Conservation (phyloP, 2,329 filamentous ascomycete species). For the Dryadomyces sulphureus region DNA sequence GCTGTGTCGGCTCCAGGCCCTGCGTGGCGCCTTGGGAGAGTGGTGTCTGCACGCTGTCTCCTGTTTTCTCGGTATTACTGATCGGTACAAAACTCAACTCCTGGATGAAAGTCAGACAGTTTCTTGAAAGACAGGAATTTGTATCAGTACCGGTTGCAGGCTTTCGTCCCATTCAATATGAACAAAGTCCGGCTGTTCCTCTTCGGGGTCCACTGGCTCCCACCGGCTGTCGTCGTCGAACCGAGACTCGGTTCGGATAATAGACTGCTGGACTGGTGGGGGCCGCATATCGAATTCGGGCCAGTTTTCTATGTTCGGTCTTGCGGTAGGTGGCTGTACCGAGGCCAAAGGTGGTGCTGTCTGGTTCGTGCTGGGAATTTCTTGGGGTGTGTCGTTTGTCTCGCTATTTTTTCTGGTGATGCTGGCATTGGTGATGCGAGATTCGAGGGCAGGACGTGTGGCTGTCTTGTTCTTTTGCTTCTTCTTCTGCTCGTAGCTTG, state of each 20-base stretch:
- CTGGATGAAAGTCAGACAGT: neutral
- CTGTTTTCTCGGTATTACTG: slow-evolving; percentile 20
- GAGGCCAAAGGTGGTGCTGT: neutral
- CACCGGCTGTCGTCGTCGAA: slow-evolving; percentile 56
- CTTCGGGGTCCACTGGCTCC: slow-evolving; percentile 50
- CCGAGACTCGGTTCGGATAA: slow-evolving; percentile 49
- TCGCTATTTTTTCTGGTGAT: neutral
- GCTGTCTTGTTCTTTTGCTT: slow-evolving; percentile 4
- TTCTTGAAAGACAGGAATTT: slow-evolving; percentile 13
- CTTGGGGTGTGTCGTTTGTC: neutral
- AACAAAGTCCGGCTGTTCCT: slow-evolving; percentile 49
- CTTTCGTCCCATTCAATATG: slow-evolving; percentile 63
- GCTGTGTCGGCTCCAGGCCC: slow-evolving; percentile 56
- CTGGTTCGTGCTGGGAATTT: slow-evolving; percentile 8
- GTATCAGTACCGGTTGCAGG: slow-evolving; percentile 35
- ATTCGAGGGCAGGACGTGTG: neutral
- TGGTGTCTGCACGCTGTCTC: slow-evolving; percentile 7
- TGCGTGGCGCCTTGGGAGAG: slow-evolving; percentile 12
- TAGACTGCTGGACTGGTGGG: slow-evolving; percentile 28
- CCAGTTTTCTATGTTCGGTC: slow-evolving; percentile 19
- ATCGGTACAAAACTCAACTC: slow-evolving; percentile 22
- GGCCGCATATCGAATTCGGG: slow-evolving; percentile 19
- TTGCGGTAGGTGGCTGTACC: slow-evolving; percentile 15
- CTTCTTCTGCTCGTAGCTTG: slow-evolving; percentile 21
- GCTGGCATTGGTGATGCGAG: neutral